A percentile compares a stretch with the other conserved stretches of the same genome.
Conservation (phyloP, 2,329 filamentous ascomycete genomes). For the Aspergillus versicolor region DNA sequence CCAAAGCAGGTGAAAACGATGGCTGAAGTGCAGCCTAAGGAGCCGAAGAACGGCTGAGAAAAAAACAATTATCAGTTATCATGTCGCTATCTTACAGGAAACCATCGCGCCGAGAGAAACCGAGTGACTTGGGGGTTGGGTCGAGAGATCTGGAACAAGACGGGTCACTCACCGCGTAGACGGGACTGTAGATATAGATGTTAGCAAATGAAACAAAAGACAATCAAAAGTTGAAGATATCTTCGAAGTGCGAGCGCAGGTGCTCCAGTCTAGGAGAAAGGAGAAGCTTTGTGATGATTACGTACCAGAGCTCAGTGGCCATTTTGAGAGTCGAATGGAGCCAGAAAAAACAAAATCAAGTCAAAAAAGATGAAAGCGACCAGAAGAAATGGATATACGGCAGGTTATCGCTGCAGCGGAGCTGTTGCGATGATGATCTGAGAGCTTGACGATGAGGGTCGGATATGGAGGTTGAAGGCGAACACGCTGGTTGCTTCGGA, state of each 20-base stretch:
- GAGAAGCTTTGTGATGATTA: slow-evolving; percentile 41
- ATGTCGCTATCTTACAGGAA: slow-evolving; percentile 5
- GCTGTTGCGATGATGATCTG: slow-evolving; percentile 27
- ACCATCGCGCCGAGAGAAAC: background rate
- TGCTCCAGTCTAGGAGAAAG: slow-evolving; percentile 33
- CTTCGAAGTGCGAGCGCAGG: slow-evolving; percentile 21
- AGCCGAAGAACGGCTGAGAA: slow-evolving; percentile 82
- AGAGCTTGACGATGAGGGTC: slow-evolving; percentile 29
- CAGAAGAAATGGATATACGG: slow-evolving; percentile 16
- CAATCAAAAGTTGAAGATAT: background rate
- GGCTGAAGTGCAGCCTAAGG: slow-evolving; percentile 92
- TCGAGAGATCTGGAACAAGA: background rate
- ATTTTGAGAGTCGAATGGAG: slow-evolving; percentile 54
- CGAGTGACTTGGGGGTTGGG: background rate
- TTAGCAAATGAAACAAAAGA: slow-evolving; percentile 22
- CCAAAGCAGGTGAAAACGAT: slow-evolving; percentile 97
- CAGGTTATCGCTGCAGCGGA: slow-evolving; percentile 24
- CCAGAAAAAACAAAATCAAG: slow-evolving; percentile 14
- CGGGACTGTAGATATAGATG: slow-evolving; percentile 64
- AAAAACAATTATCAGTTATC: background rate
- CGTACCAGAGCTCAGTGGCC: slow-evolving; percentile 80
- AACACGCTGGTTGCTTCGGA: slow-evolving; percentile 36
- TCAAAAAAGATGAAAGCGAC: slow-evolving; percentile 17
- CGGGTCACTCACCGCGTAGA: slow-evolving; percentile 87
- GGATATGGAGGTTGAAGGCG: slow-evolving; percentile 33